These are phyloP conservation scores for Kwoniella europaea DNA, from an alignment of 768 basidiomycete genomes.

Conservation along the genomic window DNA sequence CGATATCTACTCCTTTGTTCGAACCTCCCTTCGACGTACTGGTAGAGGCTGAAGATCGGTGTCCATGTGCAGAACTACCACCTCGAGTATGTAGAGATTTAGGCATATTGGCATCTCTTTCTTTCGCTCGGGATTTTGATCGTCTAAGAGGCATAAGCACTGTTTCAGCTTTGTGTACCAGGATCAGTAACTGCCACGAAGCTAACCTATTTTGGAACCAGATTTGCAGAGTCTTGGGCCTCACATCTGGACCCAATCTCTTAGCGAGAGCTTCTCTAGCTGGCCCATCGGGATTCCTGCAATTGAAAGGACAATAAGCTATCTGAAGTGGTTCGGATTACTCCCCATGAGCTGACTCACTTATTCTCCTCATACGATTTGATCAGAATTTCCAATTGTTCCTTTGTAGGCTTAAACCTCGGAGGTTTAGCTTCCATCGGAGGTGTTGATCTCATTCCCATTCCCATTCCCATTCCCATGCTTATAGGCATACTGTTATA, in stretches of 20 bases:
- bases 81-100: conserved; percentile 17
- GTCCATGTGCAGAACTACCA: conserved; percentile 10
- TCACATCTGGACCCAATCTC: conserved; percentile 36
- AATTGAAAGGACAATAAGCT: background rate
- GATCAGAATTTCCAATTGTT: conserved; percentile 48
- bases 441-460: conserved; percentile 12
- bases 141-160: conserved; percentile 19
- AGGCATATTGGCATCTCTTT: conserved; percentile 29
- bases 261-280: conserved; percentile 39
- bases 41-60: conserved; percentile 4
- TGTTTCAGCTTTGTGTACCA: background rate
- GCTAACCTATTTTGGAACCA: conserved; percentile 54
- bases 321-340: background rate
- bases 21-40: conserved; percentile 4
- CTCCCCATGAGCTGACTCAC: conserved; percentile 17
- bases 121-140: conserved; percentile 48
- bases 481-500: conserved; percentile 11
- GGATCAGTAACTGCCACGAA: background rate
- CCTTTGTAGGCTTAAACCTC: conserved; percentile 49
- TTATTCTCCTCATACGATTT: conserved; percentile 45
- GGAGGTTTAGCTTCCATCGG: conserved; percentile 32
- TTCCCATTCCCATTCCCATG: conserved; percentile 2
- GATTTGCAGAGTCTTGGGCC: conserved; percentile 49
- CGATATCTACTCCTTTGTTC: conserved; percentile 28
- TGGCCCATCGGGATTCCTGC: conserved; percentile 45